Evolutionary conservation across 164 flowering plant species (phyloP), one percentile per base, ranked within the genome.

Genomic region (Liquidambar formosana): DNA sequence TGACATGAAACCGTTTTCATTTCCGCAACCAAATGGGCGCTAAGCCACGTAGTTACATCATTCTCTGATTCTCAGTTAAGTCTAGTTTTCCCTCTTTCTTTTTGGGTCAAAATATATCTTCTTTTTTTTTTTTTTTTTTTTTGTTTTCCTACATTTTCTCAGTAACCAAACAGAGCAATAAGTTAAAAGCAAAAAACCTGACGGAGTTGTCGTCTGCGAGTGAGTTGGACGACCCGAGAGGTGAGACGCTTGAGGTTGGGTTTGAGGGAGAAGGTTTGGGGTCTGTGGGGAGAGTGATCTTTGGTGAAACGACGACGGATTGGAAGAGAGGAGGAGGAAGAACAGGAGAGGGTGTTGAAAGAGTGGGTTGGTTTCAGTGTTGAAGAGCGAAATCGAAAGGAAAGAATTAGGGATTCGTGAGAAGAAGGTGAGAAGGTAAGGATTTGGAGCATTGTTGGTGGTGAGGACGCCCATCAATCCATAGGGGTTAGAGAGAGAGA

Each of bases 181-280:
- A 41, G 44, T 8, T 12, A 47, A 44, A 43, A 44, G 56, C 21
- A 12, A 8, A n/a, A n/a, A 15, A 85, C 91, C 91, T 85, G 90
- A 22, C 64, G 73, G 45, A 90, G 82, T 69, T 86, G 91, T 1
- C 75, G 77, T 13, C 89, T 75, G 60, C 87, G 85, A 44, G 89
- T 86, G 81, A 90, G 95, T 14, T 80, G 77, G 18, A 88, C 88
- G 27, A 88, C 61, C 25, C 95, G 88, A 12, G 82, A 76, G 56
- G 95, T 88, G 68, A 90, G 88, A 5, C 78, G 77, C 65, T 80
- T 80, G 69, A 86, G 83, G 73, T 83, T 80, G 18, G 75, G 78
- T 43, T 59, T 73, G 44, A 6, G 66, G n/a, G 56, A 49, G 59
- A 66, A 64, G 38, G 12, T 58, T 60, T 25, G 67, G 33, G 63